A percentile compares a stretch with the other conserved stretches of the same genome.
phyloP scores from a whole-genome alignment of 2,329 filamentous ascomycete genomes.

The Dactylonectria macrodidyma region DNA sequence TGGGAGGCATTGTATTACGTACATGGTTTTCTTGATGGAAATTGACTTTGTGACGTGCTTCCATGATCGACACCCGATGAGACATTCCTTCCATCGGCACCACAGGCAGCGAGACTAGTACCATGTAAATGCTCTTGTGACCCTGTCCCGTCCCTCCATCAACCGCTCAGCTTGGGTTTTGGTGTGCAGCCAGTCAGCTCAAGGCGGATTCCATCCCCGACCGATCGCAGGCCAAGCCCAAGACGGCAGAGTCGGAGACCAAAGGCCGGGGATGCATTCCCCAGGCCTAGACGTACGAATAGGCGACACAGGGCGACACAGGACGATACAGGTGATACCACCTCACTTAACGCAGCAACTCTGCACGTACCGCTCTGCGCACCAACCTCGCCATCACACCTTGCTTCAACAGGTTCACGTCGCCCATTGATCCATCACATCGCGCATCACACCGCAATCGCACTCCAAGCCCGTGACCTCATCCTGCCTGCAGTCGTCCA shows the following conservation, averaged over 20 bases:
- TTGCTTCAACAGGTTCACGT: neutral
- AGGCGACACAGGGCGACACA: constrained; percentile 12
- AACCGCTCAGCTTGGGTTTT: constrained; percentile 15
- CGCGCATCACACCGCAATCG: constrained; percentile 23
- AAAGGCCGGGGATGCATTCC: constrained; percentile 8
- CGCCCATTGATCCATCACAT: neutral
- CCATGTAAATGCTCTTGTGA: constrained; percentile 5
- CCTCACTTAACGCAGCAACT: too few species aligned
- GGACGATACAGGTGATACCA: neutral
- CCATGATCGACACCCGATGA: constrained; percentile 2
- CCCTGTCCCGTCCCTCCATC: constrained; percentile 8
- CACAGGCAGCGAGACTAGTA: constrained; percentile 7
- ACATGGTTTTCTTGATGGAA: neutral
- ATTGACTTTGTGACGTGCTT: constrained; percentile 14
- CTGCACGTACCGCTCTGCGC: neutral
- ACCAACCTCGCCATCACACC: neutral
- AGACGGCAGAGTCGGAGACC: neutral
- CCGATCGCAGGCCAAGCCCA: constrained; percentile 13
- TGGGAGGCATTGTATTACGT: neutral
- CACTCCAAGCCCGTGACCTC: constrained; percentile 15
- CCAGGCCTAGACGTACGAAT: neutral
- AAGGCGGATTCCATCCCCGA: constrained; percentile 15
- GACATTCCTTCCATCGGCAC: constrained; percentile 6
- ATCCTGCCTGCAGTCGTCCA: constrained; percentile 16
- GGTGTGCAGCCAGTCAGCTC: constrained; percentile 13